Evolutionary conservation across 805 yeast genomes (phyloP), one percentile per base, ranked within the genome.

Genomic region (Pachysolen tannophilus): DNA sequence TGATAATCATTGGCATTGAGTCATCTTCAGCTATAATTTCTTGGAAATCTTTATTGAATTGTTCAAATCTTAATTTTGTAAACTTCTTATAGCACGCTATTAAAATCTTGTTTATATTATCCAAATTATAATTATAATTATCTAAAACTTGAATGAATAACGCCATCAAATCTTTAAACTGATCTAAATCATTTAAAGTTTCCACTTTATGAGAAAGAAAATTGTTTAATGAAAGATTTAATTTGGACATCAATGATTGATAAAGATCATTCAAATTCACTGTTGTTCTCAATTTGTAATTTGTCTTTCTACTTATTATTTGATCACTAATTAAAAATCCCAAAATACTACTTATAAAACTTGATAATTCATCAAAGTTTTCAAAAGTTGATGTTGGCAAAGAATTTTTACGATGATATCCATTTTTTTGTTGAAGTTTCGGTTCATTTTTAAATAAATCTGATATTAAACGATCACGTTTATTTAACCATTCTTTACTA

Each of bases 251-350:
- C 28, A 83, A 67, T 3, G 82, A 72, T 28, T 78, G 83, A 87
- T 94, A 92, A 37, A 85, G 63, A 45, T 82, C 90, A 47, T 68
- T 69, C 0, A 83, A 67, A 40, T 74, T 78, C 26, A 75, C 67
- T 34, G 75, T 71, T 8, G 76, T 58, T 17, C 88, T 68, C 6
- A 87, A 65, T 19, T 78, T 72, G 43, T 70, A 75, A 36, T 75
- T 72, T 0, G 92, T 82, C 6, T 75, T 67, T 30, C 65, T 60
- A 29, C 80, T 73, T 11, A 88, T 63, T 35, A 75, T 70, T 37
- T 79, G 74, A 56, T 92, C 96, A 46, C 80, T 66, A 1, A 85
- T 65, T 44, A 87, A 75, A 44, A 86, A 85, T 0, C 95, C 95
- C 3, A 78, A 64, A 9, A 87, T 62, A 39, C 73, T 76, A 35